Evolutionary conservation across 129 eudicot species (phyloP).

Genomic region (Flaveria bidentis): DNA sequence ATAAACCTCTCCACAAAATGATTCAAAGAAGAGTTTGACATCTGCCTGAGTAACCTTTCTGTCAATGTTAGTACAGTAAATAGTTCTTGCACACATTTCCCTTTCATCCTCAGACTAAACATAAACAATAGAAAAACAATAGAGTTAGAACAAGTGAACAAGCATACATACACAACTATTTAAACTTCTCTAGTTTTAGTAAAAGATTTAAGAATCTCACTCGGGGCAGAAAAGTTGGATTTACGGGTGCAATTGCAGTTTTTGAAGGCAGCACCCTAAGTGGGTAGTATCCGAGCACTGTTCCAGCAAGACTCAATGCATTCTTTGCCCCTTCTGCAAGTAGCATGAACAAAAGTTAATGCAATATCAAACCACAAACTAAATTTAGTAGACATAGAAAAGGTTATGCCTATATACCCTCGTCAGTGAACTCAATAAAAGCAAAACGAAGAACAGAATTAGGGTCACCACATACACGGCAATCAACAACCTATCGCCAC

Average conservation of each 20-base stretch:
- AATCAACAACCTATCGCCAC: slow-evolving; percentile 71
- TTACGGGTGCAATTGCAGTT: slow-evolving; percentile 97
- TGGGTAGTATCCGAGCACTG: slow-evolving; percentile 90
- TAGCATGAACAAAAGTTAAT: slow-evolving; percentile 17
- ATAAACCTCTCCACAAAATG: slow-evolving; percentile 90
- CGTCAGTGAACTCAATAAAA: slow-evolving; percentile 82
- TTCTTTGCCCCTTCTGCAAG: slow-evolving; percentile 81
- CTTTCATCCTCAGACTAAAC: slow-evolving; percentile 85
- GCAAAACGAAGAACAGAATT: slow-evolving; percentile 89
- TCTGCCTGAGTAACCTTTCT: slow-evolving; percentile 97
- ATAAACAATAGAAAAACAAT: slow-evolving; percentile 15
- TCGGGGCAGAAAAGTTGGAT: slow-evolving; percentile 78
- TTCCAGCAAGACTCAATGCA: slow-evolving; percentile 83
- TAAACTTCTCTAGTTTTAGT: not conserved
- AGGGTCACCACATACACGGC: slow-evolving; percentile 93
- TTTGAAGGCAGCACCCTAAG: slow-evolving; percentile 90
- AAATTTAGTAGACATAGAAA: not conserved
- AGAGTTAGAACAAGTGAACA: not conserved
- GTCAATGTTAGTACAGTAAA: slow-evolving; percentile 91
- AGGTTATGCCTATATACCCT: slow-evolving; percentile 46
- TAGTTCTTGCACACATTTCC: slow-evolving; percentile 97
- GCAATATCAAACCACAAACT: slow-evolving; percentile 15
- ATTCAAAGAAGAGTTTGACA: slow-evolving; percentile 80
- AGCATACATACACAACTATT: not conserved
- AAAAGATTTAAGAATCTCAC: slow-evolving; percentile 40